Conservation (phyloP, 192 early-diverging fungal genomes). For the Backusella liffmaniae region DNA sequence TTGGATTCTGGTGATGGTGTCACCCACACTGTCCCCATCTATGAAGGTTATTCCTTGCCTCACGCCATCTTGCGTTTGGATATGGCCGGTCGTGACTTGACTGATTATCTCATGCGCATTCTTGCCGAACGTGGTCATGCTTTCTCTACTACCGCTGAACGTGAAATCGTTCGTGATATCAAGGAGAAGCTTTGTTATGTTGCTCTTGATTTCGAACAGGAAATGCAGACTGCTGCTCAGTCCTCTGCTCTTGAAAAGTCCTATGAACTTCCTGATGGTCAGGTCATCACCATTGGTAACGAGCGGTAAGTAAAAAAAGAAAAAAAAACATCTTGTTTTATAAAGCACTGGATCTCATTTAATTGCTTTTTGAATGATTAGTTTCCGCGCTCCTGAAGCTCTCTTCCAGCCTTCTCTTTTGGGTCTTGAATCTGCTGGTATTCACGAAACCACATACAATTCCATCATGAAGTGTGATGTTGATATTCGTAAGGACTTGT, state of each 20-base stretch:
- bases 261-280: slow-evolving; percentile 97
- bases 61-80: slow-evolving; percentile 96
- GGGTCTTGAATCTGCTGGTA: slow-evolving; percentile 85
- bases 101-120: slow-evolving; percentile 89
- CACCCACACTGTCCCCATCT: slow-evolving; percentile 95
- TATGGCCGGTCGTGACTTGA: slow-evolving; percentile 95
- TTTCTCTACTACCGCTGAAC: slow-evolving; percentile 93
- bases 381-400: slow-evolving; percentile 94
- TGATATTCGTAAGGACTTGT: slow-evolving; percentile 93
- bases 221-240: slow-evolving; percentile 90
- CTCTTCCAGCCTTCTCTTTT: slow-evolving; percentile 96
- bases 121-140: slow-evolving; percentile 96
- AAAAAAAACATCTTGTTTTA: background rate
- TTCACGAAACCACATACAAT: slow-evolving; percentile 95
- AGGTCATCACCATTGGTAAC: slow-evolving; percentile 96
- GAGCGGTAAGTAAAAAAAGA: slow-evolving; percentile 54
- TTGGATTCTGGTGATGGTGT: slow-evolving; percentile 98
- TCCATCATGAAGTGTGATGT: slow-evolving; percentile 96
- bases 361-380: background rate
- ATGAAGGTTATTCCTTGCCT: slow-evolving; percentile 93
- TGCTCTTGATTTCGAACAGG: slow-evolving; percentile 96
- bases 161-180: slow-evolving; percentile 98
- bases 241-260: slow-evolving; percentile 94
- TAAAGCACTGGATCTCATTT: background rate
- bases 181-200: slow-evolving; percentile 99